phyloP scores from a whole-genome alignment of 345 rosid species.

The Eucalyptus victrix region DNA sequence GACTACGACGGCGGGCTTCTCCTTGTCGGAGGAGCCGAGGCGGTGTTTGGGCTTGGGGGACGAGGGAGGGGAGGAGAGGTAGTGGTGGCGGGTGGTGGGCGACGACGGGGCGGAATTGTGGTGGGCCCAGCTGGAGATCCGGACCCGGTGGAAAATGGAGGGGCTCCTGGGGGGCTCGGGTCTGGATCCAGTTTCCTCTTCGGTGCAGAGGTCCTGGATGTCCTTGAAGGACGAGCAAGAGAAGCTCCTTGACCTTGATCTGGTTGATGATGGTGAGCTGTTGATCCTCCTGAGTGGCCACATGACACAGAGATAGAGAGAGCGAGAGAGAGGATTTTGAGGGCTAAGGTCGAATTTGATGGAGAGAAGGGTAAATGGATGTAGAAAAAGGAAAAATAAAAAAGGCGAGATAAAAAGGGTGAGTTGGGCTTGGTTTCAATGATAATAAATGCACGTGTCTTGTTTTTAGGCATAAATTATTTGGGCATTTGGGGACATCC shows the following conservation, averaged over 20 bases:
- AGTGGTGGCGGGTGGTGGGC: neutral
- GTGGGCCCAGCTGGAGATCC: slow-evolving; percentile 20
- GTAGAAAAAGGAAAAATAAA: neutral
- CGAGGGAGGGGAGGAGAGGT: neutral
- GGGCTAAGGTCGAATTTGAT: neutral
- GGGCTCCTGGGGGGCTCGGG: slow-evolving; percentile 5
- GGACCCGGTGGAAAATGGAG: slow-evolving; percentile 47
- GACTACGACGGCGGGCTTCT: slow-evolving; percentile 25
- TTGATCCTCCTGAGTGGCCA: slow-evolving; percentile 25
- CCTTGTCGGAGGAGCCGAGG: neutral
- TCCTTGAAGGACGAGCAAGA: slow-evolving; percentile 49
- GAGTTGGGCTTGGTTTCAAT: neutral
- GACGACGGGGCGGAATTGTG: neutral
- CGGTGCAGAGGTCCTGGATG: slow-evolving; percentile 14
- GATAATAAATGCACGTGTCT: neutral
- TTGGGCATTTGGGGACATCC: neutral
- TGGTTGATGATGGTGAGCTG: neutral
- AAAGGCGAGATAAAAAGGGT: neutral
- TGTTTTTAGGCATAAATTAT: neutral
- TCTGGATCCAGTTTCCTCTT: slow-evolving; percentile 3
- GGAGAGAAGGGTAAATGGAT: neutral
- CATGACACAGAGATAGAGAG: slow-evolving; percentile 2
- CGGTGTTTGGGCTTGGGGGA: neutral
- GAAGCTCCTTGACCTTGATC: slow-evolving; percentile 12
- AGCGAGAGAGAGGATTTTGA: neutral